A percentile compares a stretch with the other conserved stretches of the same genome.
Conservation (phyloP, 345 rosid species). For the Eutrema heterophyllum region DNA sequence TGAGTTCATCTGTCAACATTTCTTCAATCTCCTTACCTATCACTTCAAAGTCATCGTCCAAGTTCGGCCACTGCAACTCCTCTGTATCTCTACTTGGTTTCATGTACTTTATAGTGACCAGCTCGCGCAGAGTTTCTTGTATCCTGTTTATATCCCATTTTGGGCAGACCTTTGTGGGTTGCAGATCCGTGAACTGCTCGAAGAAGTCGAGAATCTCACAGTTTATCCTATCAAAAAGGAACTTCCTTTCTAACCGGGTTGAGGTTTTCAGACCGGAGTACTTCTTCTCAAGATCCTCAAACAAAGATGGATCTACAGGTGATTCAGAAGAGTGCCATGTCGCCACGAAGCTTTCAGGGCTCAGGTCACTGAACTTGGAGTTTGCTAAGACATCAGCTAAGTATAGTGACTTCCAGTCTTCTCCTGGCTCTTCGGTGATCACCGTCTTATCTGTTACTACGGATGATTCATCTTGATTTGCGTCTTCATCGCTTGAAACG, state of each 20-base stretch:
- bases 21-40: slow-evolving; percentile 63
- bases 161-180: slow-evolving; percentile 9
- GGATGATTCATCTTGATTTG: slow-evolving; percentile 28
- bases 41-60: slow-evolving; percentile 41
- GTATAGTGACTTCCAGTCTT: slow-evolving; percentile 44
- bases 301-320: slow-evolving; percentile 48
- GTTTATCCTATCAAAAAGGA: slow-evolving; percentile 58
- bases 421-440: slow-evolving; percentile 25
- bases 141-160: slow-evolving; percentile 39
- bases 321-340: slow-evolving; percentile 32
- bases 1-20: slow-evolving; percentile 48
- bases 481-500: slow-evolving; percentile 61
- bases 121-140: slow-evolving; percentile 33
- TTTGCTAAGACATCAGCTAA: slow-evolving; percentile 38
- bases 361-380: slow-evolving; percentile 44
- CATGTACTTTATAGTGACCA: slow-evolving; percentile 31
- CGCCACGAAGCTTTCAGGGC: slow-evolving; percentile 41
- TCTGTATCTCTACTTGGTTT: slow-evolving; percentile 34
- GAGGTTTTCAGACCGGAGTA: slow-evolving; percentile 34
- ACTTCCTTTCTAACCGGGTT: slow-evolving; percentile 49
- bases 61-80: slow-evolving; percentile 42
- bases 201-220: slow-evolving; percentile 41
- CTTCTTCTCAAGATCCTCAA: slow-evolving; percentile 64
- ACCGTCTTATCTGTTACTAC: slow-evolving; percentile 27
- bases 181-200: slow-evolving; percentile 34